A percentile compares a stretch with the other conserved stretches of the same genome.
phyloP scores from a whole-genome alignment of 257 asterid species.

The Datura wrightii region DNA sequence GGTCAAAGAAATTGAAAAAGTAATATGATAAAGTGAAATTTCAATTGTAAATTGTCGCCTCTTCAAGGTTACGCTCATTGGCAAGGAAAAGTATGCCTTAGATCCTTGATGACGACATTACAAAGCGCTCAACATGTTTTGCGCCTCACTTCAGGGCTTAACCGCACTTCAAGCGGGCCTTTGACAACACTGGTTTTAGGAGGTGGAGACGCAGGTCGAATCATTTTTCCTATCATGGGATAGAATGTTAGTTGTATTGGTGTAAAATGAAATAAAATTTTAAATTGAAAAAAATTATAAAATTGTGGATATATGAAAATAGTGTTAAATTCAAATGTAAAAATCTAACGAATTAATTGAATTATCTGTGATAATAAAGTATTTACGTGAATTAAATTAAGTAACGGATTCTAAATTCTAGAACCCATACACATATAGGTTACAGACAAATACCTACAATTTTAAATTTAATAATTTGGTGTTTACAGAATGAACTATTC shows the following conservation, averaged over 20 bases:
- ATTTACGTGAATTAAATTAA: neutral
- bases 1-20: neutral
- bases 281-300: neutral
- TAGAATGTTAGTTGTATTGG: neutral
- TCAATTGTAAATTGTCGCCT: neutral
- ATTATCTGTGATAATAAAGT: neutral
- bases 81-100: neutral
- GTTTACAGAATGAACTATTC: neutral
- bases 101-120: neutral
- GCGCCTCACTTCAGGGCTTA: neutral
- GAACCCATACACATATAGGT: neutral
- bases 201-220: neutral
- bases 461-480: neutral
- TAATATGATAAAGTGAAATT: neutral
- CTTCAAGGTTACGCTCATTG: neutral
- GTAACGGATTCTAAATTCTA: too few species aligned
- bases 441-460: neutral
- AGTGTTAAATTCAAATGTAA: neutral
- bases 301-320: neutral
- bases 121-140: neutral
- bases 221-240: neutral
- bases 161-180: neutral
- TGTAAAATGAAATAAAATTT: conserved; percentile 19
- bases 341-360: neutral
- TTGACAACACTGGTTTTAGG: conserved; percentile 16